Base-by-base conservation (phyloP, 2,329 filamentous ascomycete species). In the Cladosporium sp. region DNA sequence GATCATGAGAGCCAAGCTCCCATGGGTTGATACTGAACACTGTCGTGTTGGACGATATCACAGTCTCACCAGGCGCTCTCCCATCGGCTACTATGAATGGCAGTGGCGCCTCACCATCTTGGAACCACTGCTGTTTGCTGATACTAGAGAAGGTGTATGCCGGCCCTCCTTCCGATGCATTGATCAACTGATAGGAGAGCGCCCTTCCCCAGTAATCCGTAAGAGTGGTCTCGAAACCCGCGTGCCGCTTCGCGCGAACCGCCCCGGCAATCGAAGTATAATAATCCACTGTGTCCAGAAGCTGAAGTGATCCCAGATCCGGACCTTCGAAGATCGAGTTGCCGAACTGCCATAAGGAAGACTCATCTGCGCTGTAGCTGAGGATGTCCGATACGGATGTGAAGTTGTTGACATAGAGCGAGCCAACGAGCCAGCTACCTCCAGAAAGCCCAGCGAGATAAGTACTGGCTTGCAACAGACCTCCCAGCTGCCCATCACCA, bases 171-270 rank as follows among this genome's bases (percentile, higher is more conserved):
- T 86, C 70, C 1, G 76, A 77, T 4, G 80, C 85, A 63, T 92
- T 86, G 64, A 95, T 79, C 41, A 95, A 78, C 70, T 95, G 90
- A 69, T 85, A 94, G 1, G 84, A 84, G 15, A 95, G 76, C 39
- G 87, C 87, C 51, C 90, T 84, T 20, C 86, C 88, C 74, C 89
- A 95, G 67, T 89, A 89, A 71, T 96, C 90, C 0, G 90, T 95
- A 51, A 95, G 76, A 11, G 87, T 86, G 4, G 79, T 79, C 38
- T 83, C 72, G 62, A 77, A 91, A 0, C 81, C 80, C 12, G 83
- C 84, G 51, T 83, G 66, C 1, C 62, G 60, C 69, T 92, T 93
- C 3, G 64, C 72, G 0, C 72, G 57, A 1, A 90, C 84, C 12
- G 79, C 73, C 8, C 78, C 67, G 4, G 71, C 62, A 13, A 92